Percentiles rank a stretch among this genome's conserved stretches.
phyloP scores from a whole-genome alignment of 352 stramenopile genomes.

The Halophytophthora polymorphica region DNA sequence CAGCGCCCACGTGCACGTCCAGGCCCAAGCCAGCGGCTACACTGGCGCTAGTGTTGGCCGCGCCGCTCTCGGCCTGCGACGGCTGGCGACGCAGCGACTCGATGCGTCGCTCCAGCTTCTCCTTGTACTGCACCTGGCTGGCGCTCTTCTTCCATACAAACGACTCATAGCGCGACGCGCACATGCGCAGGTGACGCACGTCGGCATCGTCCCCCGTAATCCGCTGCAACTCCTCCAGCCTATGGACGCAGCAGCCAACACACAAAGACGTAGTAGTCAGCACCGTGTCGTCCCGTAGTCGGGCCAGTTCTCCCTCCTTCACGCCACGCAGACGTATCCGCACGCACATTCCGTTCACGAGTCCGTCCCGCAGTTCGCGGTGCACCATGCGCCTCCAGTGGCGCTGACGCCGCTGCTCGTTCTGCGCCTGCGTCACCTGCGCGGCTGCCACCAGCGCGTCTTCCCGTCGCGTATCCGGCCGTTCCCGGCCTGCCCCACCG shows the following conservation, averaged over 20 bases:
- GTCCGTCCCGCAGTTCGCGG: conserved; percentile 28
- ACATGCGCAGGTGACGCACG: conserved; percentile 51
- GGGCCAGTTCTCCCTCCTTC: conserved; percentile 2
- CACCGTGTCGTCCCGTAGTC: too few species aligned
- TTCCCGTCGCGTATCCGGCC: conserved; percentile 5
- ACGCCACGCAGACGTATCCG: not conserved
- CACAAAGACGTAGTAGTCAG: not conserved
- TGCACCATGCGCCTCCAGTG: conserved; percentile 36
- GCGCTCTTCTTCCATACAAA: conserved; percentile 69
- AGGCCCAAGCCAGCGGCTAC: conserved; percentile 25
- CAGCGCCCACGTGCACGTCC: conserved; percentile 22
- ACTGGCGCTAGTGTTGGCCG: conserved; percentile 15
- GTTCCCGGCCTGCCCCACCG: not conserved
- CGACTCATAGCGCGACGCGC: conserved; percentile 63
- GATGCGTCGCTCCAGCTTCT: conserved; percentile 65
- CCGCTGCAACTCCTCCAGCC: conserved; percentile 57
- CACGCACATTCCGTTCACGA: conserved; percentile 36
- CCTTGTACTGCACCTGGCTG: conserved; percentile 66
- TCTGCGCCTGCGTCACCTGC: conserved; percentile 26
- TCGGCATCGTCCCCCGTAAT: conserved; percentile 55
- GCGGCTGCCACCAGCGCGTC: conserved; percentile 15
- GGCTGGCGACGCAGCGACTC: conserved; percentile 58
- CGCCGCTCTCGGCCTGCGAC: conserved; percentile 30
- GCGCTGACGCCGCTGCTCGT: conserved; percentile 28
- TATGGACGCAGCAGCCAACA: conserved; percentile 11